Evolutionary conservation across 2,329 filamentous ascomycete species (phyloP).

Genomic region (Amylocarpus encephaloides): DNA sequence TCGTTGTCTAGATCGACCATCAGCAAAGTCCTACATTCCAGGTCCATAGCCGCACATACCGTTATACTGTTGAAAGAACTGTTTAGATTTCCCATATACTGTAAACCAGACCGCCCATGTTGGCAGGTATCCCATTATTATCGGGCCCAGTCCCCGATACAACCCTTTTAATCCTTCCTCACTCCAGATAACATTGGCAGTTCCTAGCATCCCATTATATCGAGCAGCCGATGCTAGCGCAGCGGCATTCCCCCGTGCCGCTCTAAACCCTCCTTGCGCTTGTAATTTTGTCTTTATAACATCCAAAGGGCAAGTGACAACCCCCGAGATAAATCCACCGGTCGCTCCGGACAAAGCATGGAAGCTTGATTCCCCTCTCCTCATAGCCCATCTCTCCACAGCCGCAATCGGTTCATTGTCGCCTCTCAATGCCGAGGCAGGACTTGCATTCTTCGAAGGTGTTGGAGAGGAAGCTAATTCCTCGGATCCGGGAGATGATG

Average conservation of each 20-base stretch:
- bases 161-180: slow-evolving; percentile 86
- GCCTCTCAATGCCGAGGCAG: slow-evolving; percentile 11
- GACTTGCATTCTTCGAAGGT: slow-evolving; percentile 12
- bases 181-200: slow-evolving; percentile 74
- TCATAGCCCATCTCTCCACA: slow-evolving; percentile 50
- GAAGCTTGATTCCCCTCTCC: slow-evolving; percentile 58
- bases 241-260: slow-evolving; percentile 13
- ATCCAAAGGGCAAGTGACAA: slow-evolving; percentile 94
- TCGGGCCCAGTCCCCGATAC: slow-evolving; percentile 89
- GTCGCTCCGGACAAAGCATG: slow-evolving; percentile 82
- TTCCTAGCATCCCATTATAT: slow-evolving; percentile 84
- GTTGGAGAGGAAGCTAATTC: slow-evolving; percentile 24
- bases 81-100: slow-evolving; percentile 86
- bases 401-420: slow-evolving; percentile 33
- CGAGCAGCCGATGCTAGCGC: slow-evolving; percentile 39
- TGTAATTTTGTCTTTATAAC: slow-evolving; percentile 99
- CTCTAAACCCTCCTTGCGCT: slow-evolving; percentile 79
- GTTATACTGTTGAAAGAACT: slow-evolving; percentile 60
- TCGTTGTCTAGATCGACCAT: slow-evolving; percentile 54
- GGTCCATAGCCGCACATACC: slow-evolving; percentile 39
- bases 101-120: slow-evolving; percentile 99
- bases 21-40: slow-evolving; percentile 9
- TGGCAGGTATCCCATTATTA: slow-evolving; percentile 90
- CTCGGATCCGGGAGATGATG: slow-evolving; percentile 26
- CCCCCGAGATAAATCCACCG: slow-evolving; percentile 85